phyloP scores from a whole-genome alignment of 208 protist species.

The Leptomonas pyrrhocoris region DNA sequence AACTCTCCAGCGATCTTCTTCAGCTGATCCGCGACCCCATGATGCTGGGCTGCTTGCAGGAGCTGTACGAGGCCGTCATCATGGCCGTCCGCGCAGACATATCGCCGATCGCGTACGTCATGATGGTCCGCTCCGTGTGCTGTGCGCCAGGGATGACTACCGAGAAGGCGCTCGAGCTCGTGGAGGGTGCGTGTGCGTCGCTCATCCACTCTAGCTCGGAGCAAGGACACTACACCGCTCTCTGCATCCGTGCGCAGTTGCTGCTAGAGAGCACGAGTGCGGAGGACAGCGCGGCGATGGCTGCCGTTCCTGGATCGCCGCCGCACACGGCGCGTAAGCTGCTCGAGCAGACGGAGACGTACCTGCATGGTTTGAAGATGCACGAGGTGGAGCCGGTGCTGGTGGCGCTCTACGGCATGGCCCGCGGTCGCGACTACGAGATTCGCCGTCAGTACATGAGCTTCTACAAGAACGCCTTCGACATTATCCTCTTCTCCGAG shows the following conservation, averaged over 20 bases:
- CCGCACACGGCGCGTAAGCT: constrained; percentile 73
- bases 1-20: constrained; percentile 73
- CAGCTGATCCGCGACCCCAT: constrained; percentile 63
- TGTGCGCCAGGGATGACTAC: constrained; percentile 71
- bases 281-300: constrained; percentile 33
- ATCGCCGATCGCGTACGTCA: constrained; percentile 85
- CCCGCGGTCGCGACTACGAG: constrained; percentile 88
- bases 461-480: constrained; percentile 88
- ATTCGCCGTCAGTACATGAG: constrained; percentile 76
- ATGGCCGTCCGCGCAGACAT: constrained; percentile 73
- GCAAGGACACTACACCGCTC: constrained; percentile 64
- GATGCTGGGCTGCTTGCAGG: constrained; percentile 63
- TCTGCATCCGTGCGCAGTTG: constrained; percentile 86
- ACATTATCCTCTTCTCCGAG: constrained; percentile 74
- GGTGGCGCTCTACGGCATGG: constrained; percentile 67
- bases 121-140: constrained; percentile 76
- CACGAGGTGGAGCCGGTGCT: constrained; percentile 88
- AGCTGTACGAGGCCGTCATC: constrained; percentile 80
- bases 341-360: constrained; percentile 73
- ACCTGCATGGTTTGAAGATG: constrained; percentile 74
- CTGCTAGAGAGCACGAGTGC: constrained; percentile 59
- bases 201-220: constrained; percentile 48
- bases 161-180: constrained; percentile 65
- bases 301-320: constrained; percentile 45
- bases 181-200: constrained; percentile 62